A percentile compares a stretch with the other conserved stretches of the same genome.
These are phyloP conservation scores for Tetraselmis striata DNA, from an alignment of 139 green algal species.

Conservation along the genomic window DNA sequence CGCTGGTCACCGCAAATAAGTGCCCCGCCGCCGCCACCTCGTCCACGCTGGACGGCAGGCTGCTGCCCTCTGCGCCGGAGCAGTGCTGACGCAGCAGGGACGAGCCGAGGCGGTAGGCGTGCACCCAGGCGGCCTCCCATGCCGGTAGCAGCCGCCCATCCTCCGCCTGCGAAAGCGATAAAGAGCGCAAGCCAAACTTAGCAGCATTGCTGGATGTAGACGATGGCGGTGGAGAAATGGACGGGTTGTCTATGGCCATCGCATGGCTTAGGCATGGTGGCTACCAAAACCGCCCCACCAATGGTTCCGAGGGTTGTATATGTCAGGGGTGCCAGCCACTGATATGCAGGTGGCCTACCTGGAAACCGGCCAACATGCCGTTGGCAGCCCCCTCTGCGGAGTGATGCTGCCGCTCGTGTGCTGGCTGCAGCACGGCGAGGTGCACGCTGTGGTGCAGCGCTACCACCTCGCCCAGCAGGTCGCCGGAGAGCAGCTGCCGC, in stretches of 20 bases:
- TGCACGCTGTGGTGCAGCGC: slow-evolving; percentile 41
- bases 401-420: slow-evolving; percentile 5
- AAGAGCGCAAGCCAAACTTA: no score
- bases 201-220: no score
- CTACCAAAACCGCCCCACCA: no score
- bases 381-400: no score
- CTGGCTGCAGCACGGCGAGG: slow-evolving; percentile 11
- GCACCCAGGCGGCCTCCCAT: background rate
- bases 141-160: background rate
- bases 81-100: slow-evolving; percentile 14
- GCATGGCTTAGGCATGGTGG: no score
- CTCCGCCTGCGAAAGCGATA: background rate
- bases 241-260: no score
- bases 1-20: slow-evolving; percentile 38
- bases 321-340: no score
- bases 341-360: no score
- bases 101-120: slow-evolving; percentile 13
- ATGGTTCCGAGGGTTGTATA: no score
- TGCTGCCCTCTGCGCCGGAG: background rate
- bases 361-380: no score
- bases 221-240: no score
- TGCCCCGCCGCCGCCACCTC: slow-evolving; percentile 31
- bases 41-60: slow-evolving; percentile 39
- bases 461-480: slow-evolving; percentile 57
- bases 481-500: slow-evolving; percentile 50